A percentile compares a stretch with the other conserved stretches of the same genome.
phyloP scores from a whole-genome alignment of 176 grass and related monocot genomes.

The Hordeum vulgare region MorexV3_pseudomolecules_assembly NC_058520.1:375382030-375382529 shows the following conservation, averaged over 20 bases:
- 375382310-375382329: background rate
- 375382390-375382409: background rate
- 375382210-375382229: slow-evolving; percentile 17
- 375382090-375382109: background rate
- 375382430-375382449: slow-evolving; percentile 33
- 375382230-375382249: slow-evolving; percentile 55
- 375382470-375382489: slow-evolving; percentile 53
- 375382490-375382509: slow-evolving; percentile 25
- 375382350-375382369: slow-evolving; percentile 31
- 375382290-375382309: background rate
- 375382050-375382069: slow-evolving; percentile 35
- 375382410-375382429: background rate
- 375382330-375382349: slow-evolving; percentile 2
- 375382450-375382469: slow-evolving; percentile 61
- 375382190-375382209: slow-evolving; percentile 46
- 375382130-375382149: slow-evolving; percentile 12
- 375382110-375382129: background rate
- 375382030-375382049: slow-evolving; percentile 20
- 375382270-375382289: slow-evolving; percentile 23
- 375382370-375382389: background rate
- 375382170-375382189: slow-evolving; percentile 55
- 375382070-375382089: slow-evolving; percentile 29
- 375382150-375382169: slow-evolving; percentile 46
- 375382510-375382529: slow-evolving; percentile 50
- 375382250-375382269: slow-evolving; percentile 29